Base-by-base conservation (phyloP, 228 moss, liverwort and hornwort species). In the Sphagnum magellanicum region DNA sequence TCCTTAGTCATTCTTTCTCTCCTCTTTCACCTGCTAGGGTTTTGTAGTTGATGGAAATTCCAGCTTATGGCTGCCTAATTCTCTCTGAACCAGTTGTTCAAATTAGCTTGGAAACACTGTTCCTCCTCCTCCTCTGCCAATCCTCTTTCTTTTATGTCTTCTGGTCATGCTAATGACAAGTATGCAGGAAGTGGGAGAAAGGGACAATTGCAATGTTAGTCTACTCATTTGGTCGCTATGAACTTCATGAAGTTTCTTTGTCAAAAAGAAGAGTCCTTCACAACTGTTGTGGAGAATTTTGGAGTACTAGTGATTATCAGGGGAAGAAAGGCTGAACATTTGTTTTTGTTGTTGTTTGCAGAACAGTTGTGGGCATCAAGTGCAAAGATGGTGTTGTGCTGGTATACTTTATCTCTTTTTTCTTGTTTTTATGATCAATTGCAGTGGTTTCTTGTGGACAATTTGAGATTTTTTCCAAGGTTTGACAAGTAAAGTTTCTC, bases 371-470 rank as follows among this genome's bases (percentile, higher is more conserved):
- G 55, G 96, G 96, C 63, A 96, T 96, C 75, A 91, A 72, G 78
- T 96, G 96, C 89, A 96, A 91, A 83, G 96, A 92, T 82, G 91
- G 93, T 65, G 68, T 91, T 77, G 91, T 96, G 59, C 68, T 96
- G 96, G 94, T 92, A 83, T 52, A 65, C 9, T 62, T n/a, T 67
- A 4, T 49, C 55, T 55, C 55, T 55, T 55, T 12, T 55, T 12
- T 1, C 55, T 8, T 55, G 12, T 55, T 32, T 2, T 3, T 32
- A 32, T 32, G 32, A 32, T 32, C 32, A 2, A 32, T 12, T 12
- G 1, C 55, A 12, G 55, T 55, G 55, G 55, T 12, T 12, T 55
- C 4, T 12, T 55, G 8, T 55, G 12, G 15, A 48, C 15, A 48
- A 63, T 63, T 63, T 63, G 47, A 7, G 10, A 16, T 9, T 63